A percentile compares a stretch with the other conserved stretches of the same genome.
Conservation (phyloP, 768 basidiomycete genomes). For the Lentinula sp. region DNA sequence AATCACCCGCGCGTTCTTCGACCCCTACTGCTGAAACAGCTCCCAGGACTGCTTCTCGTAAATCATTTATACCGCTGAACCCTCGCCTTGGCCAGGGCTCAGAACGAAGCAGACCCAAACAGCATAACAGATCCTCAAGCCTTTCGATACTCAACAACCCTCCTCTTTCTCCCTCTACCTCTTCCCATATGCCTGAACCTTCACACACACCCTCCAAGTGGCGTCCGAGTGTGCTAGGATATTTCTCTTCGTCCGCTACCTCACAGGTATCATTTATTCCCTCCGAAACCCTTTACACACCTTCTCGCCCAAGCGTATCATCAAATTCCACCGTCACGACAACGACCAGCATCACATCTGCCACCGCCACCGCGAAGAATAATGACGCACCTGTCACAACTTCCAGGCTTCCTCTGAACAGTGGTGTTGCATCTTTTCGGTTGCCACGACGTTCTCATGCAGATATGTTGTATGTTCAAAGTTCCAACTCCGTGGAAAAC, state of each 20-base stretch:
- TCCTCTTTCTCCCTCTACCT: conserved; percentile 9
- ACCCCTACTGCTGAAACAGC: conserved; percentile 19
- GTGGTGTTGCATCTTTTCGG: conserved; percentile 30
- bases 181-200: conserved; percentile 13
- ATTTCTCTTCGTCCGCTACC: conserved; percentile 48
- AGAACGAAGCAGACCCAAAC: conserved; percentile 19
- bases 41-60: conserved; percentile 34
- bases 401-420: conserved; percentile 27
- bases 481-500: conserved; percentile 5
- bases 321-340: conserved; percentile 40
- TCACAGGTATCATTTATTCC: conserved; percentile 36
- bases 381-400: conserved; percentile 35
- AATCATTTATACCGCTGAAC: conserved; percentile 39
- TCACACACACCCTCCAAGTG: conserved; percentile 36
- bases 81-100: conserved; percentile 28
- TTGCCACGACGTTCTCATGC: conserved; percentile 25
- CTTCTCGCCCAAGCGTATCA: conserved; percentile 55
- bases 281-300: conserved; percentile 33
- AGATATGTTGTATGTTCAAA: conserved; percentile 24
- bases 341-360: conserved; percentile 46
- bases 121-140: conserved; percentile 46
- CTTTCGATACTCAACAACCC: conserved; percentile 34
- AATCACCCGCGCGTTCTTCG: conserved; percentile 9
- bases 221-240: conserved; percentile 62
- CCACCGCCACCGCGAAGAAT: conserved; percentile 41